phyloP scores from a whole-genome alignment of 192 early-diverging fungal genomes.

The Jimgerdemannia lactiflua region DNA sequence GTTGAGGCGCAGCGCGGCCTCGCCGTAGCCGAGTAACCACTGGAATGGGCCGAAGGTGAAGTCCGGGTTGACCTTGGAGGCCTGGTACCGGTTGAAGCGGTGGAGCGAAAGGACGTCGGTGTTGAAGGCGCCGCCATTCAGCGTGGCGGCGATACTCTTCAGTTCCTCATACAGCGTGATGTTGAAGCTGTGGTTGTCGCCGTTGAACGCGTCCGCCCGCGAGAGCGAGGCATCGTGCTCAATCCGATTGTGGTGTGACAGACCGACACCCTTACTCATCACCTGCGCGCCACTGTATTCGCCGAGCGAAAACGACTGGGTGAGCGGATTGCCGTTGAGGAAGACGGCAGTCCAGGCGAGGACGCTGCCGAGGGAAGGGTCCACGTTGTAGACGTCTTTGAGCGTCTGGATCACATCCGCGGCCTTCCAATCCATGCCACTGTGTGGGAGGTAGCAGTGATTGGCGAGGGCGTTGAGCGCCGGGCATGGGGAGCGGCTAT shows the following conservation, averaged over 20 bases:
- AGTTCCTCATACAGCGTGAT: background rate
- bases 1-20: background rate
- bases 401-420: background rate
- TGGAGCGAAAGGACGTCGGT: background rate
- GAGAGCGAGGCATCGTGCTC: constrained; percentile 24
- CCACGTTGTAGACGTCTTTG: background rate
- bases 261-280: background rate
- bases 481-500: constrained; percentile 18
- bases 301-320: background rate
- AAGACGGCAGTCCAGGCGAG: background rate
- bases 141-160: background rate
- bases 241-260: constrained; percentile 13
- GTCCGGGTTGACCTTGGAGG: background rate
- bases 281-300: background rate
- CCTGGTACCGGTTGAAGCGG: background rate
- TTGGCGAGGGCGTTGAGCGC: constrained; percentile 22
- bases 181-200: background rate
- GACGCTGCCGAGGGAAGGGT: background rate
- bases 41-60: background rate
- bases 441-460: constrained; percentile 10
- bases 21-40: background rate
- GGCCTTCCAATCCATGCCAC: background rate
- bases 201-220: constrained; percentile 5
- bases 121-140: background rate
- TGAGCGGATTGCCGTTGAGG: background rate